These are phyloP conservation scores for Cyphellophora europaea DNA, from an alignment of 2,329 filamentous ascomycete genomes.

Conservation along the genomic window DNA sequence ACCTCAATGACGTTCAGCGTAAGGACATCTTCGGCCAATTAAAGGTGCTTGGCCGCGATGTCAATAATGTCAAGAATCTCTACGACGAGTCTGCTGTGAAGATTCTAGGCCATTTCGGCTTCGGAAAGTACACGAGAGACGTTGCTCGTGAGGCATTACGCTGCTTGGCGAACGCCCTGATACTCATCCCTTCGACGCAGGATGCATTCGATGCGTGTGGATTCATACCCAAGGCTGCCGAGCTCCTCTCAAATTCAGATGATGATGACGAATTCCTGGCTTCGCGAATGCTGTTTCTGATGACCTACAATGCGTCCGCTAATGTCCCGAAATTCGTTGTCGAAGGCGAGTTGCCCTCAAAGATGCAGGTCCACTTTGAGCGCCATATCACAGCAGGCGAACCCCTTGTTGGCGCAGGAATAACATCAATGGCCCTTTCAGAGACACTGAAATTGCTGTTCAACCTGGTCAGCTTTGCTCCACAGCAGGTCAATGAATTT, in stretches of 20 bases:
- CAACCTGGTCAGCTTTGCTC: conserved; percentile 71
- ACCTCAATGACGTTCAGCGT: conserved; percentile 15
- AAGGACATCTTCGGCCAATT: conserved; percentile 47
- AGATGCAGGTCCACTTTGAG: conserved; percentile 59
- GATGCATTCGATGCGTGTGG: conserved; percentile 65
- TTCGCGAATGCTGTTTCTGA: conserved; percentile 69
- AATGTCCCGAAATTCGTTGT: conserved; percentile 39
- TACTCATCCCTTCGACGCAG: conserved; percentile 58
- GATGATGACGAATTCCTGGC: conserved; percentile 79
- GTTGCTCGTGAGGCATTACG: conserved; percentile 68
- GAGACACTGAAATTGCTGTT: conserved; percentile 85
- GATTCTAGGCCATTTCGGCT: conserved; percentile 62
- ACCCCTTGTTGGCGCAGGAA: conserved; percentile 9
- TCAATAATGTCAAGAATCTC: conserved; percentile 65
- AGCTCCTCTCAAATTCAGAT: conserved; percentile 60
- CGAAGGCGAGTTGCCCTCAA: conserved; percentile 48
- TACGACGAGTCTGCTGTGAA: conserved; percentile 72
- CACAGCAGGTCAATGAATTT: conserved; percentile 53
- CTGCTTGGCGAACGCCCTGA: conserved; percentile 75
- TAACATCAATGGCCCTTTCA: conserved; percentile 55
- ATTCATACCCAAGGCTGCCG: conserved; percentile 58
- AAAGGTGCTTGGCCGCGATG: conserved; percentile 69
- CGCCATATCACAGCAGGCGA: conserved; percentile 55
- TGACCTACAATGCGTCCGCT: conserved; percentile 66
- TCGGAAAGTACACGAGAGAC: conserved; percentile 53